Base-by-base conservation (phyloP, 2,329 filamentous ascomycete genomes). In the Cytospora piceicola region DNA sequence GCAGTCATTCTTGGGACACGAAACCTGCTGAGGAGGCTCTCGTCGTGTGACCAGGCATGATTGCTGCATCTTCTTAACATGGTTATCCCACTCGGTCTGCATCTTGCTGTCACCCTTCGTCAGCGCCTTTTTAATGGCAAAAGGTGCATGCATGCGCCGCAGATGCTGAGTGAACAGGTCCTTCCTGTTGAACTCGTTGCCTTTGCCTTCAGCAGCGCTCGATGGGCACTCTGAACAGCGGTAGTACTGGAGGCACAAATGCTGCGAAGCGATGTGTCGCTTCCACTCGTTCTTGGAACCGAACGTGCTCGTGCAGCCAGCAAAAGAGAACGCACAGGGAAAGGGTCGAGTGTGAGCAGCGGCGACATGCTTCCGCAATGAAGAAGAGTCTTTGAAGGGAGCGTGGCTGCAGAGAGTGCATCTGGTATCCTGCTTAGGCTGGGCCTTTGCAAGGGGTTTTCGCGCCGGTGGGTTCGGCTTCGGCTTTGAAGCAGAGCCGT, bases 251-350 rank as follows among this genome's bases (percentile, higher is more conserved):
- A 90, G 75, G 69, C 87, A 89, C 27, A 99, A 84, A 77, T 99
- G 95, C 71, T 97, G 93, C 0, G 93, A 96, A 20, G 88, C 86
- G 74, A 97, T 92, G 74, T 99, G 95, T 4, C 94, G 87, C 77
- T 98, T 98, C 94, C 94, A 99, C 76, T 98, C 94, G 73, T 98
- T 97, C 78, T 97, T 98, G 20, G 92, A 94, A 1, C 90, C 89
- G 75, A 98, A 97, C 0, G 88, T 92, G 71, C 92, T 93, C 0
- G 79, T 80, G 76, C 94, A 99, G 22, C 91, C 92, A 51, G 94
- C 96, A 72, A 89, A 89, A 0, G 89, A 88, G 74, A 97, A 94
- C 3, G 92, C 91, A 74, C 94, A 99, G 0, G 89, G 88, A 72
- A 97, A 98, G 0, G 89, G 88, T 24, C 88, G 83, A 0, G 88